Conservation (phyloP, 2,329 filamentous ascomycete species). For the Herpotrichia juniperi region DNA sequence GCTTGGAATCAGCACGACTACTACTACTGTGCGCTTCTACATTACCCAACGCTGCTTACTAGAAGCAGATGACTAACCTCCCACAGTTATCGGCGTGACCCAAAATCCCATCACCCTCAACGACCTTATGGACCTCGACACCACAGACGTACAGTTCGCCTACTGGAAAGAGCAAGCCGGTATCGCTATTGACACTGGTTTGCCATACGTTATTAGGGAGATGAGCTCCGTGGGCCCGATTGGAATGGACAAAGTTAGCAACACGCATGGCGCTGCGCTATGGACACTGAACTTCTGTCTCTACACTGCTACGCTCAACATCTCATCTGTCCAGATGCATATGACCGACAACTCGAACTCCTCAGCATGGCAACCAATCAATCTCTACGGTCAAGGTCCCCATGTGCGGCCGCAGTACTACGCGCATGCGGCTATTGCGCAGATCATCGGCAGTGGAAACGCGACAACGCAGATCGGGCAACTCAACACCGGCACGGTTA, state of each 20-base stretch:
- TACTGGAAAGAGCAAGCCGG: constrained; percentile 54
- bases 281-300: constrained; percentile 61
- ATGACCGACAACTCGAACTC: constrained; percentile 62
- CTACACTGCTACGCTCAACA: constrained; percentile 55
- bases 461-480: constrained; percentile 53
- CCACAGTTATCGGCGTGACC: constrained; percentile 53
- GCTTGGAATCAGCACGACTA: constrained; percentile 62
- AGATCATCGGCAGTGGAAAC: constrained; percentile 55
- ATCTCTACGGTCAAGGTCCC: constrained; percentile 46
- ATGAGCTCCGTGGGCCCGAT: constrained; percentile 59
- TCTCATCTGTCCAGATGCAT: constrained; percentile 58
- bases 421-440: constrained; percentile 57
- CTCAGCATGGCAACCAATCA: constrained; percentile 56
- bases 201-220: constrained; percentile 58
- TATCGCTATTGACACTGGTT: constrained; percentile 48
- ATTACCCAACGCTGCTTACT: neutral
- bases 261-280: constrained; percentile 57
- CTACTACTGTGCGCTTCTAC: constrained; percentile 50
- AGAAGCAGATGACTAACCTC: constrained; percentile 16
- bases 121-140: constrained; percentile 53
- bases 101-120: constrained; percentile 51
- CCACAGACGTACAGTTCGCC: constrained; percentile 55
- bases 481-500: constrained; percentile 34
- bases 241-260: constrained; percentile 53
- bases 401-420: constrained; percentile 59